Evolutionary conservation across 2,329 filamentous ascomycete genomes (phyloP).

Genomic region (Hansfordia pulvinata): DNA sequence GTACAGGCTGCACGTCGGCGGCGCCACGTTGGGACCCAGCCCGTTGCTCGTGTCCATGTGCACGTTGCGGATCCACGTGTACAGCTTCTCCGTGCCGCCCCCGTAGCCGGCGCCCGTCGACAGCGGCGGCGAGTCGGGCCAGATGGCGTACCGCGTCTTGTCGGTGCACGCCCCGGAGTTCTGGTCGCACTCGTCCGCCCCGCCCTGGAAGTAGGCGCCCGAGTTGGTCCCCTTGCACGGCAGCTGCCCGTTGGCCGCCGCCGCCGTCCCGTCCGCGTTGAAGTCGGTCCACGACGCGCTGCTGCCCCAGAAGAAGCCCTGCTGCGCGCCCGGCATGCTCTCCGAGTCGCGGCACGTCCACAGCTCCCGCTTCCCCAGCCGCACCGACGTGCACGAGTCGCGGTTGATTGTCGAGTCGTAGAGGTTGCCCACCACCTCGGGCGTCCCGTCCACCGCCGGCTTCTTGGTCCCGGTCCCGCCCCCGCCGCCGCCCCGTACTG

Average conservation of each 20-base stretch:
- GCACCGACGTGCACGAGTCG: constrained; percentile 8
- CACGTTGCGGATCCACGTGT: constrained; percentile 11
- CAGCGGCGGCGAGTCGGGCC: constrained; percentile 12
- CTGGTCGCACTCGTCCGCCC: constrained; percentile 2
- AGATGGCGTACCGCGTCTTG: constrained; percentile 9
- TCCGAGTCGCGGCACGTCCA: constrained; percentile 9
- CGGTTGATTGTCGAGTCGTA: constrained; percentile 10
- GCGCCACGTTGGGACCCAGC: constrained; percentile 5
- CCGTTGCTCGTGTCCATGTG: constrained; percentile 6
- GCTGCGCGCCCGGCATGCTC: constrained; percentile 8
- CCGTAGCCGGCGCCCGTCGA: constrained; percentile 5
- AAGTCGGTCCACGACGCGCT: constrained; percentile 10
- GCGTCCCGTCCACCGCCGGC: constrained; percentile 2
- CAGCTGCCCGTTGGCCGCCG: neutral
- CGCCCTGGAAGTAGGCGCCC: constrained; percentile 6
- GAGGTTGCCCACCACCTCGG: constrained; percentile 12
- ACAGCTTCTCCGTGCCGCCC: constrained; percentile 7
- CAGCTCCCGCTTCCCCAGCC: constrained; percentile 5
- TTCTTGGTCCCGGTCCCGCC: too few relatives aligned
- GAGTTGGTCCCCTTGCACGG: constrained; percentile 3
- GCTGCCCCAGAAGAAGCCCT: constrained; percentile 10
- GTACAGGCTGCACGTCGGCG: constrained; percentile 11
- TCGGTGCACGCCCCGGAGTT: constrained; percentile 6
- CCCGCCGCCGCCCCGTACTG: too few relatives aligned
- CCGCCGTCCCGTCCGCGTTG: neutral